phyloP scores from a whole-genome alignment of 2,329 filamentous ascomycete genomes.

The Monosporascus sp. region DNA sequence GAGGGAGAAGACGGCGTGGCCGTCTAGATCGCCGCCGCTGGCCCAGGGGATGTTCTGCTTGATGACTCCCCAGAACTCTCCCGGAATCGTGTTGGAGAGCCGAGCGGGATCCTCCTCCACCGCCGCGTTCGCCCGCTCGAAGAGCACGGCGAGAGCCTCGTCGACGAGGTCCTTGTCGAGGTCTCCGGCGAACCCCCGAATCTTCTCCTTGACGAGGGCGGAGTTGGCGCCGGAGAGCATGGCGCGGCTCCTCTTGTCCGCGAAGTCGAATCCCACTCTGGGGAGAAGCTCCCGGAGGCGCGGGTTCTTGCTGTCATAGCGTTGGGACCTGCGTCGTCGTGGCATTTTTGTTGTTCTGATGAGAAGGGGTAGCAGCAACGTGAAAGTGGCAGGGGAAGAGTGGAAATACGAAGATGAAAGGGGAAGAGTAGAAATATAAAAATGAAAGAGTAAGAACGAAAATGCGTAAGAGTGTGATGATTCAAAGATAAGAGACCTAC shows the following conservation, averaged over 20 bases:
- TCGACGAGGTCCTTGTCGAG: constrained; percentile 3
- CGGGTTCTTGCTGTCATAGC: background rate
- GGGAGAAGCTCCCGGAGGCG: constrained; percentile 1
- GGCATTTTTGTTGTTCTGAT: background rate
- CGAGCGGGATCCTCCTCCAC: constrained; percentile 1
- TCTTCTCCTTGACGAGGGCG: constrained; percentile 1
- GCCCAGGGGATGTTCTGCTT: constrained; percentile 2
- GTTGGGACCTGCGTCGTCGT: background rate
- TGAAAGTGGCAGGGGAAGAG: background rate
- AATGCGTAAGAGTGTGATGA: background rate
- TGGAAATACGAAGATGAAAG: background rate
- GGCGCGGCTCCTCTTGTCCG: constrained; percentile 1
- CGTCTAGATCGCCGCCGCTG: background rate
- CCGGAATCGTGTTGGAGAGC: constrained; percentile 1
- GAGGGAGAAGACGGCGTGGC: constrained; percentile 1
- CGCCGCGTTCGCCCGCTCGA: background rate
- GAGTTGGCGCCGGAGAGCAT: background rate
- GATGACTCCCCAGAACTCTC: constrained; percentile 1
- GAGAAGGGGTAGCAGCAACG: no score
- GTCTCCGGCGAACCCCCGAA: background rate
- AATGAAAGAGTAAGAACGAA: background rate
- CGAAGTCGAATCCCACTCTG: constrained; percentile 1
- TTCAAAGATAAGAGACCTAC: no score
- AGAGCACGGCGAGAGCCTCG: constrained; percentile 1
- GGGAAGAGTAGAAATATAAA: background rate